phyloP scores from a whole-genome alignment of 176 grass and related monocot genomes.

The Carex pumila region DNA sequence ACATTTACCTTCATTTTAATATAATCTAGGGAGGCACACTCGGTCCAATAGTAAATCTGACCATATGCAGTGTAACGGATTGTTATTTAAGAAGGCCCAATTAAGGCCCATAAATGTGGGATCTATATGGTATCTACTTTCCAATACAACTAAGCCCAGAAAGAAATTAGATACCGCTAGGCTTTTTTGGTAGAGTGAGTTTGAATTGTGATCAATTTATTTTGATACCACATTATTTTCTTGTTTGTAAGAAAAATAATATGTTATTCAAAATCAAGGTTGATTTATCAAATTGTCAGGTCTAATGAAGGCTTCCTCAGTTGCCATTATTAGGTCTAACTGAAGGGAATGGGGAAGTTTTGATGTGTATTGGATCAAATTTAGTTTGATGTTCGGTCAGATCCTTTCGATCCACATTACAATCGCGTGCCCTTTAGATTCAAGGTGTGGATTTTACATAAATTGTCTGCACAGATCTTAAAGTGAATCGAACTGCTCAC shows the following conservation, averaged over 20 bases:
- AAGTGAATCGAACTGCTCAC: too few species aligned
- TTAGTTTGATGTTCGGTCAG: too few species aligned
- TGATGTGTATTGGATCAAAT: too few species aligned
- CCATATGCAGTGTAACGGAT: neutral
- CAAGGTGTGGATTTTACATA: too few species aligned
- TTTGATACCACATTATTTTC: neutral
- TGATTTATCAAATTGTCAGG: neutral
- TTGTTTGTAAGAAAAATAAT: neutral
- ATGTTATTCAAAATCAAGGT: neutral
- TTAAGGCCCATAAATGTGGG: neutral
- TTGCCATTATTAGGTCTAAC: neutral
- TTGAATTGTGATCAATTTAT: neutral
- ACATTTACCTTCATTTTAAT: too few species aligned
- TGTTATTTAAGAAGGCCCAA: neutral
- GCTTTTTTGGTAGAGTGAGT: neutral
- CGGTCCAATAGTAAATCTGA: neutral
- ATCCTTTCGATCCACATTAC: too few species aligned
- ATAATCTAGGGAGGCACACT: too few species aligned
- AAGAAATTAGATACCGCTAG: neutral
- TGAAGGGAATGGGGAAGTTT: too few species aligned
- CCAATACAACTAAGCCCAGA: neutral
- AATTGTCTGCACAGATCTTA: too few species aligned
- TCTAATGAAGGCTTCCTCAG: neutral
- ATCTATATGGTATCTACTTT: neutral
- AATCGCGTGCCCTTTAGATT: too few species aligned